Base-by-base conservation (phyloP, 1,284 basidiomycete species). In the Marasmius oreades region DNA sequence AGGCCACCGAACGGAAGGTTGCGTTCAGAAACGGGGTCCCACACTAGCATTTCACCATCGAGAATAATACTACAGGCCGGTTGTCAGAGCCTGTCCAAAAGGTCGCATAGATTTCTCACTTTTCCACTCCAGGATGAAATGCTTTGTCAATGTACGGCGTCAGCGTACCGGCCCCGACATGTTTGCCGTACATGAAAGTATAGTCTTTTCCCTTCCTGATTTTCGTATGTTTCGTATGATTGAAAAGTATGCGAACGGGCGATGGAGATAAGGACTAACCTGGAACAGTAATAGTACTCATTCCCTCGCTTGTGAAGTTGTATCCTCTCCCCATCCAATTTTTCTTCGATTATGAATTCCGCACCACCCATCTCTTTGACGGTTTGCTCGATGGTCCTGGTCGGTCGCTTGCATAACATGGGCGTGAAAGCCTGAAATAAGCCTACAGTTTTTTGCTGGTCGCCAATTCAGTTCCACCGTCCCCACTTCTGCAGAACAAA, bases 21-120 rank as follows among this genome's bases (percentile, higher is more conserved):
- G 44, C 90, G 84, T 61, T 90, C 87, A 0, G 91, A 85, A 1
- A 89, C 77, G 0, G 95, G 95, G 68, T 98, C 95, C 90, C 92
- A 97, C 2, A 95, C 95, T 43, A 98, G 75, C 95, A 98, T 97
- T 70, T 98, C 95, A 0, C 95, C 95, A 63, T 98, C 95, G 16
- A 98, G 73, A 45, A 98, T 92, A 63, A 95, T 86, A 51, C 95
- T 96, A 59, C 5, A 43, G 1, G 39, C 7, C 52, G 45, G 55
- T 64, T 10, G 52, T 56, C 18, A 55, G 28, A 51, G 22, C 31
- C 28, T 31, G 28, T 26, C n/a, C 46, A n/a, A 28, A 39, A 55
- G 14, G 36, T 52, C 11, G 31, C 2, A 16, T 16, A 3, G 26
- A 36, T 2, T 20, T 73, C 92, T 63, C 63, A 95, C 93, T 93